These are phyloP conservation scores for Trametopsis cervina DNA, from an alignment of 768 basidiomycete species.

Conservation along the genomic window DNA sequence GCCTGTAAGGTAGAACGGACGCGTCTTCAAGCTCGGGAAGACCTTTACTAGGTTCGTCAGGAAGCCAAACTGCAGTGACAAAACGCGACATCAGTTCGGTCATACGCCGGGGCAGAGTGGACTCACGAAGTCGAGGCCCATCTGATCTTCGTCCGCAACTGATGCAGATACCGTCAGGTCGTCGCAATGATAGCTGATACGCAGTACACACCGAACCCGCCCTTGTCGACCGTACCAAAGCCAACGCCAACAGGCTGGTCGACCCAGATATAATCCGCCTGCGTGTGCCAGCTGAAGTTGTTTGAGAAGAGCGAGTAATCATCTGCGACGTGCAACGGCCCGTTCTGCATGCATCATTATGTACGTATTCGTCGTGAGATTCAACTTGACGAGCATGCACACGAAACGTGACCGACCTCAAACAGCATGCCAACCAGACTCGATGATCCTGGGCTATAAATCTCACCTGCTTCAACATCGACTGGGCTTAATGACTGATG, in stretches of 20 bases:
- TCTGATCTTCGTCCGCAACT: conserved; percentile 49
- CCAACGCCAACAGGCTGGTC: conserved; percentile 72
- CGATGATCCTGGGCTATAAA: conserved; percentile 60
- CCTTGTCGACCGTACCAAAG: conserved; percentile 54
- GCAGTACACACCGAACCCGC: conserved; percentile 45
- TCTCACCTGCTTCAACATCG: background rate
- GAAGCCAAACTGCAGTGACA: conserved; percentile 57
- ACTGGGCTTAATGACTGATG: background rate
- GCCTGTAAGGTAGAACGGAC: conserved; percentile 65
- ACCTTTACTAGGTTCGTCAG: conserved; percentile 64
- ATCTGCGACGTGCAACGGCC: conserved; percentile 52
- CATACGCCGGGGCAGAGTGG: no score
- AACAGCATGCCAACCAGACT: conserved; percentile 59
- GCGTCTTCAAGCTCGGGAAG: conserved; percentile 58
- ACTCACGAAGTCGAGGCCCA: conserved; percentile 46
- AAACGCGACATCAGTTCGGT: background rate
- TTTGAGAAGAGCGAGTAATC: conserved; percentile 47
- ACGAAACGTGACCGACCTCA: conserved; percentile 27
- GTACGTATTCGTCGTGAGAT: background rate
- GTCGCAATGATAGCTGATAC: background rate
- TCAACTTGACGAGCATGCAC: background rate
- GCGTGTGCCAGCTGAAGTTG: conserved; percentile 47
- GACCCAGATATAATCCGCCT: conserved; percentile 67
- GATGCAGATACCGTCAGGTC: background rate
- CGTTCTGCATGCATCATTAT: conserved; percentile 32